Evolutionary conservation across 768 basidiomycete genomes (phyloP), one percentile per base, ranked within the genome.

Genomic region (Kwoniella bestiolae): DNA sequence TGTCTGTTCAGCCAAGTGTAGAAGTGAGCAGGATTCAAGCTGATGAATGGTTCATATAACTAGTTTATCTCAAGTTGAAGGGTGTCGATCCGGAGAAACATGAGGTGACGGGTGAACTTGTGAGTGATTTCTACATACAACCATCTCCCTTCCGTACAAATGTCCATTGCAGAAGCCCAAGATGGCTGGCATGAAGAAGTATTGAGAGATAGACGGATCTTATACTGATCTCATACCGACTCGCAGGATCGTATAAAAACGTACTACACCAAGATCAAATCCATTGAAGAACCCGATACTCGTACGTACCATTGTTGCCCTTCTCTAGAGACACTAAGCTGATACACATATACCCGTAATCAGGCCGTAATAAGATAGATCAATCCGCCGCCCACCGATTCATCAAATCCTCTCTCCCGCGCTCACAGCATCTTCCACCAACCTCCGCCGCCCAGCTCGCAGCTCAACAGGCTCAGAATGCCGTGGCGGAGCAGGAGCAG

Each of bases 51-150:
- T 7, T 21, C 28, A 14, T 32, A 23, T 14, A 21, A 2, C 6
- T 50, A 82, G 81, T 80, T 9, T 80, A 79, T 38, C 67, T 80
- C 31, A 73, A 77, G 59, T 69, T 75, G 38, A 77, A 77, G 57
- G 81, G 81, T 1, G 34, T 79, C 21, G 75, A 82, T 65, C 77
- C 81, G 9, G 70, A 61, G 4, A 56, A 60, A 7, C 81, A 82
- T 67, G 75, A 76, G 4, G 81, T 82, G 25, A 63, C 76, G n/a
- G 44, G 66, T 5, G 81, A 82, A 46, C 73, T 82, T 6, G 75
- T 75, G 45, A 35, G 73, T 69, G 23, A 9, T 66, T 56, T 18
- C 53, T 21, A 11, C 38, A 2, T 16, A 41, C 21, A 4, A 11
- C 21, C 26, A 41, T 5, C 11, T 28, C 47, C 23, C 47, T 16